Evolutionary conservation across 1,284 basidiomycete species (phyloP), one percentile per base, ranked within the genome.

Genomic region (Filobasidium uniguttulatum): DNA sequence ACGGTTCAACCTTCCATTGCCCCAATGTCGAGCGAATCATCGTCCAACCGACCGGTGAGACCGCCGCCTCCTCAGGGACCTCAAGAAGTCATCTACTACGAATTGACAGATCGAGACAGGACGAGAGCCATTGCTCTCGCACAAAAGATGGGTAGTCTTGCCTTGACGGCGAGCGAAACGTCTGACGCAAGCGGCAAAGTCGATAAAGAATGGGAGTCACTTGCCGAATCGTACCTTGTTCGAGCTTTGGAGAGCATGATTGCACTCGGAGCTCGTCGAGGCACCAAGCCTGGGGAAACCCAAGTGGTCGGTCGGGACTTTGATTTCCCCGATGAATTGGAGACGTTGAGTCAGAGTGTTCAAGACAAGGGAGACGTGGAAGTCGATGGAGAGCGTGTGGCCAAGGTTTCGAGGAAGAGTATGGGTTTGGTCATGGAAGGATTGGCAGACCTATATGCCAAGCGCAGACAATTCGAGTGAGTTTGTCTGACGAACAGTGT

Each of bases 361-460:
- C 49, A 46, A 19, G 33, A 26, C 23, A 37, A 44, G 44, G 56
- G 57, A 34, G 60, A 59, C 19, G 55, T 45, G n/a, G 46, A 50
- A 19, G 35, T 47, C 3, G 40, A 36, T 9, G 57, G 57, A 14
- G 54, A 57, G 8, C 46, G 44, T 20, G 55, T 59, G 17, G 64
- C 62, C 41, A 55, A 59, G 46, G 62, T 69, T 22, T 63, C 65
- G 46, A 60, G 58, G 51, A 56, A 62, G 22, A 66, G 66, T 12
- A 54, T 70, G 44, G 66, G 65, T 2, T 64, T 69, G 54, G 67
- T 65, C n/a, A 69, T 70, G 68, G 66, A 69, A 54, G 56, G 60
- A 0, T 53, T 70, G 3, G 60, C 67, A 12, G 67, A 67, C 36
- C 62, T 70, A 5, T 67, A 67, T 48, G 65, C 64, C 2, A 56